phyloP scores from a whole-genome alignment of 306 rosid species.

The Mucuna pruriens region DNA sequence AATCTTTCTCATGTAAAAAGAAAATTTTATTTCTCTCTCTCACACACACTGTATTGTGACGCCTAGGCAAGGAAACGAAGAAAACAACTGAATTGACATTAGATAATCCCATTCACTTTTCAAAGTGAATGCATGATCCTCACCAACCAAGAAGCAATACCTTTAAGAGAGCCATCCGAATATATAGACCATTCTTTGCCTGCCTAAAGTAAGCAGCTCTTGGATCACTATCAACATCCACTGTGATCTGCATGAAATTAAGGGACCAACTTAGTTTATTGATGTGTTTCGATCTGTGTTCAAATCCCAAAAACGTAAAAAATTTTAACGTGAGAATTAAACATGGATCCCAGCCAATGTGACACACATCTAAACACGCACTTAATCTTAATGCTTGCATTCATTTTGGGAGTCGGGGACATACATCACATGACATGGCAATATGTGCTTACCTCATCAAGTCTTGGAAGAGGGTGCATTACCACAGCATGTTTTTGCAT shows the following conservation, averaged over 20 bases:
- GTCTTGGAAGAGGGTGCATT: slow-evolving; percentile 96
- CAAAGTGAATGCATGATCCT: slow-evolving; percentile 33
- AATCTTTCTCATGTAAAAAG: slow-evolving; percentile 1
- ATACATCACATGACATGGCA: background rate
- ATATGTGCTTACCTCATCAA: slow-evolving; percentile 68
- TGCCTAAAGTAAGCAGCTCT: slow-evolving; percentile 91
- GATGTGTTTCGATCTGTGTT: too few relatives aligned
- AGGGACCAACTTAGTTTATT: slow-evolving; percentile 5
- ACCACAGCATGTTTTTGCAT: slow-evolving; percentile 84
- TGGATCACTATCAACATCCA: slow-evolving; percentile 78
- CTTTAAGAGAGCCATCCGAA: slow-evolving; percentile 84
- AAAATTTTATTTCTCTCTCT: background rate
- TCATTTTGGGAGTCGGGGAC: background rate
- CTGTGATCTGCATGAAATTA: slow-evolving; percentile 62
- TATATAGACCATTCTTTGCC: slow-evolving; percentile 83
- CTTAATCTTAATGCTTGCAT: slow-evolving; percentile 14
- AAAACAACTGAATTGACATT: background rate
- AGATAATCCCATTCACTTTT: slow-evolving; percentile 21
- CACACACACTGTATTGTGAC: background rate
- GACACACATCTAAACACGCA: too few relatives aligned
- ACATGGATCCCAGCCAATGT: too few relatives aligned
- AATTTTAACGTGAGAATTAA: too few relatives aligned
- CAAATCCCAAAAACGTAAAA: too few relatives aligned
- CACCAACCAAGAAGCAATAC: slow-evolving; percentile 84
- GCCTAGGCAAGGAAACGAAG: background rate